Base-by-base conservation (phyloP, 2,329 filamentous ascomycete species). In the Ascochyta clinopodiicola region DNA sequence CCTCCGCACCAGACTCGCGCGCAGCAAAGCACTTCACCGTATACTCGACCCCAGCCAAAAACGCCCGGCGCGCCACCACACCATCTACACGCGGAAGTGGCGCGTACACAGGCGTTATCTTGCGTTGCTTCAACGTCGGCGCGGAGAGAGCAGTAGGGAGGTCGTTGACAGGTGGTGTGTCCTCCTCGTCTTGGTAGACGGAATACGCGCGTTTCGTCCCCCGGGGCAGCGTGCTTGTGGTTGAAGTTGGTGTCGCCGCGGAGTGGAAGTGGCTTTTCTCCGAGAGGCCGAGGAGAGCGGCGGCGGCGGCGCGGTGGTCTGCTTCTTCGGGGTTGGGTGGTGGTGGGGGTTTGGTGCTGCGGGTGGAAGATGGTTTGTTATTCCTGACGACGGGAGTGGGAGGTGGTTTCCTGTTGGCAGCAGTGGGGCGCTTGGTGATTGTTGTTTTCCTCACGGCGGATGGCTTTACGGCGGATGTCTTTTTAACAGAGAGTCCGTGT, bases 301-400 rank as follows among this genome's bases (percentile, higher is more conserved):
- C 12, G 19, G 48, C 48, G n/a, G 48, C 48, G 19, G 48, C 48
- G 19, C 21, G 39, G 46, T 29, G 37, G 13, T 44, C 39, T 9
- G 17, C 39, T 5, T 51, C 40, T 8, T 51, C 40, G 19, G 10
- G 6, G 3, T 10, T 29, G 27, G 38, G 17, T 7, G 17, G 3
- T 4, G 25, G 8, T 15, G 31, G 17, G 2, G 24, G 9, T 12
- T 24, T 24, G 17, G 22, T 31, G 47, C 47, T 22, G 6, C 6
- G 32, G 31, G 13, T 39, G 47, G 19, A 9, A 9, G 13, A n/a
- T 8, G 2, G 47, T 12, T 9, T 24, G 38, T 6, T 37, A 37
- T 32, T 35, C 10, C 4, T 34, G 25, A 21, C n/a, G 24, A 17
- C 29, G 17, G 24, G 6, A 13, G 39, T 24, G 24, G 40, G 4